Evolutionary conservation across 169 alveolate species (phyloP), one percentile per base, ranked within the genome.

Genomic region (Miamiensis avidus): DNA sequence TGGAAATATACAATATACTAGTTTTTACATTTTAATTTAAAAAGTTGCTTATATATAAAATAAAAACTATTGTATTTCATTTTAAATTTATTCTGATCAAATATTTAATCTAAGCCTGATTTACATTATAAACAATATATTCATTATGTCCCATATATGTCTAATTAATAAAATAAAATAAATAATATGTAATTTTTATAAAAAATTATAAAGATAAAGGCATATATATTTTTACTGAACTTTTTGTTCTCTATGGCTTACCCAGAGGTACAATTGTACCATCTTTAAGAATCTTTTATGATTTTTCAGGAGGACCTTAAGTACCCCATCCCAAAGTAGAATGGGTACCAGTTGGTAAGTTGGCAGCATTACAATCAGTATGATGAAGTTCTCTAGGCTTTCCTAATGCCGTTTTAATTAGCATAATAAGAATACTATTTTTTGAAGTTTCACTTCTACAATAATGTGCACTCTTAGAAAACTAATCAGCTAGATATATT

Each of bases 401-500:
- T 74, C 99, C 99, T 32, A 97, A 82, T 0, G 98, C 98, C 29
- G 94, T 98, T 81, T 97, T 97, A 87, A 98, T 94, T 29, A 96
- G 90, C 64, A 95, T 85, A 84, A 97, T 88, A 49, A 81, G 20
- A 49, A 49, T 49, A 20, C 26, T 49, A 11, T 20, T 20, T 11
- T 49, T 20, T 11, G 4, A 4, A 49, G 69, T 49, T 49, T 20
- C 69, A 11, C 69, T 20, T 49, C 69, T 49, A 49, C 69, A 49
- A 49, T 49, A 49, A 49, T 49, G 69, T 11, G 69, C 69, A 49
- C 69, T 49, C 20, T 49, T 49, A 49, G 4, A 4, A 20, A 49
- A 49, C 69, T 11, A 11, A 49, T 49, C 69, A 49, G 69, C 69
- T 20, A 49, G 20, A 49, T 49, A 49, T 11, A 49, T 49, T 11